These are phyloP conservation scores for Byssothecium circinans DNA, from an alignment of 2,329 filamentous ascomycete genomes.

Conservation along the genomic window DNA sequence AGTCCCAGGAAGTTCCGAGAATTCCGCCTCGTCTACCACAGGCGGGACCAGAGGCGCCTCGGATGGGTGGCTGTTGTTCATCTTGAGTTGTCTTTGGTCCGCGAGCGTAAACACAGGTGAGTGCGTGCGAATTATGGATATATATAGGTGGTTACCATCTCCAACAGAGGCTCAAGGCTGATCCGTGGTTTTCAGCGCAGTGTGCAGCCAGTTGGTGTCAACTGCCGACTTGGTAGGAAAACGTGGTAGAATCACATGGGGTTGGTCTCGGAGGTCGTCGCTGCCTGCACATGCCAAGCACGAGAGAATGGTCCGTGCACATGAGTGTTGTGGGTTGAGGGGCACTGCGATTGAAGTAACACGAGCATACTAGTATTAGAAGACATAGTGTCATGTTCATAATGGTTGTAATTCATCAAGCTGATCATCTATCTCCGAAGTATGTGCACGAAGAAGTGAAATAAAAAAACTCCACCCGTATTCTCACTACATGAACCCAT, in stretches of 20 bases:
- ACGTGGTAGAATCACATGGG: constrained; percentile 7
- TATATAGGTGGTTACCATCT: constrained; percentile 27
- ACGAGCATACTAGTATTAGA: neutral
- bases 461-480: constrained; percentile 5
- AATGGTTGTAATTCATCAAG: constrained; percentile 8
- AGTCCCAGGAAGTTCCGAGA: constrained; percentile 33
- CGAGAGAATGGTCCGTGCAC: constrained; percentile 12
- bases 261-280: constrained; percentile 4
- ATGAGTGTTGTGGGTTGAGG: no score
- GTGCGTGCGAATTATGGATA: neutral
- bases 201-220: neutral
- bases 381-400: constrained; percentile 8
- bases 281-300: constrained; percentile 6
- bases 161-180: constrained; percentile 20
- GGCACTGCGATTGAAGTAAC: no score
- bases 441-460: constrained; percentile 19
- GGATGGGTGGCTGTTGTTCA: constrained; percentile 29
- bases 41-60: constrained; percentile 38
- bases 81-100: constrained; percentile 18
- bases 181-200: constrained; percentile 16
- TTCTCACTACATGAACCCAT: no score
- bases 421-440: constrained; percentile 4
- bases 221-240: constrained; percentile 6
- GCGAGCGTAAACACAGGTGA: constrained; percentile 5
- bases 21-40: constrained; percentile 42